phyloP scores from a whole-genome alignment of 768 basidiomycete species.

The Pleurotus citrinopileatus region DNA sequence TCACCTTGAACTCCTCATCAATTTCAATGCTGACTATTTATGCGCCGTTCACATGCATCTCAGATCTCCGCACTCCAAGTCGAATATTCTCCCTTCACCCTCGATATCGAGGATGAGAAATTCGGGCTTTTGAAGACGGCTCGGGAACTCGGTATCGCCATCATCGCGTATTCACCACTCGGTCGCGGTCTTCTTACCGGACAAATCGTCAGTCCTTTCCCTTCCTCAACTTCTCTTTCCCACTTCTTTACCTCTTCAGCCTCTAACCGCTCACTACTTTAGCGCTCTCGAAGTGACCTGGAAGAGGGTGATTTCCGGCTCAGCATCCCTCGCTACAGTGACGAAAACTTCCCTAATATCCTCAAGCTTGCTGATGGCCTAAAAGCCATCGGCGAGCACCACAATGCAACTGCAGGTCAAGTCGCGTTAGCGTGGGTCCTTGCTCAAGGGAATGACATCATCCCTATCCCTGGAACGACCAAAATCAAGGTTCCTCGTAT shows the following conservation, averaged over 20 bases:
- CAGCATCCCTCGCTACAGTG: conserved; percentile 30
- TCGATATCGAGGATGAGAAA: conserved; percentile 41
- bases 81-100: conserved; percentile 41
- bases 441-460: conserved; percentile 31
- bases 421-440: conserved; percentile 27
- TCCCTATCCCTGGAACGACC: conserved; percentile 35
- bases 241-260: conserved; percentile 11
- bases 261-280: neutral
- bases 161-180: conserved; percentile 49
- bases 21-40: neutral
- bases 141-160: conserved; percentile 39
- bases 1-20: neutral
- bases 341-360: conserved; percentile 46
- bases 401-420: conserved; percentile 12
- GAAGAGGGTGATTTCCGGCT: conserved; percentile 37
- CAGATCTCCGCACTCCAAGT: conserved; percentile 25
- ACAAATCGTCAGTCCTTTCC: neutral
- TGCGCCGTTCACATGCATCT: too few relatives aligned
- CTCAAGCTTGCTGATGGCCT: conserved; percentile 23
- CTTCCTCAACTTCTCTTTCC: neutral
- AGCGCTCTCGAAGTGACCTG: conserved; percentile 35
- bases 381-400: conserved; percentile 18
- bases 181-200: conserved; percentile 28
- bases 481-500: conserved; percentile 21
- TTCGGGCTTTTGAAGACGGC: conserved; percentile 36